These are phyloP conservation scores for Polyplosphaeria fusca DNA, from an alignment of 495 filamentous ascomycete species.

Conservation along the genomic window DNA sequence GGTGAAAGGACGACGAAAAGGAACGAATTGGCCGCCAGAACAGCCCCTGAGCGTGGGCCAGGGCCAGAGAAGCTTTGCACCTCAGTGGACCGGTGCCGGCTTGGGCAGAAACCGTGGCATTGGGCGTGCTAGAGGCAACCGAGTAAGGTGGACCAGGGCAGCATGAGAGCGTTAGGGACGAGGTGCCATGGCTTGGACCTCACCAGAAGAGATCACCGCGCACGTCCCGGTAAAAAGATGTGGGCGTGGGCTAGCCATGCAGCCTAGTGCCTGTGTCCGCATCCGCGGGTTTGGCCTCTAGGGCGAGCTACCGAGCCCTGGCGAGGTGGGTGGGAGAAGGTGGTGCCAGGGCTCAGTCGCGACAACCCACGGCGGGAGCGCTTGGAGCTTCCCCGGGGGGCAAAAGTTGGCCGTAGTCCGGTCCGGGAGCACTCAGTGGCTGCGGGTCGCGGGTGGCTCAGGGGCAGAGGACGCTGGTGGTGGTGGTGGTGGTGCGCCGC, in stretches of 20 bases:
- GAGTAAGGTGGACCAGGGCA: constrained; percentile 32
- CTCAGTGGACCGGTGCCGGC: constrained; percentile 13
- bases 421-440: constrained; percentile 13
- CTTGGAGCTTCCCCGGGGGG: constrained; percentile 22
- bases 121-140: constrained; percentile 26
- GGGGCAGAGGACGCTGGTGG: constrained; percentile 4
- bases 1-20: constrained; percentile 21
- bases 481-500: too few relatives aligned
- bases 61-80: constrained; percentile 22
- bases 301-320: not conserved
- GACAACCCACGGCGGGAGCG: constrained; percentile 20
- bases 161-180: constrained; percentile 17
- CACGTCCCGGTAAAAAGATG: constrained; percentile 30
- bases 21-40: not conserved
- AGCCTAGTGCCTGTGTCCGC: constrained; percentile 17
- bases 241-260: constrained; percentile 20
- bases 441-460: constrained; percentile 6
- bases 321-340: not conserved
- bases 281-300: constrained; percentile 15
- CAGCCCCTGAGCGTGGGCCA: constrained; percentile 33
- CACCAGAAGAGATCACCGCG: constrained; percentile 20
- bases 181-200: constrained; percentile 20
- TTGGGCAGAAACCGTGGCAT: constrained; percentile 30
- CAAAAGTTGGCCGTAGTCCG: constrained; percentile 6
- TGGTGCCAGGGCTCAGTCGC: constrained; percentile 12